Base-by-base conservation (phyloP, 164 flowering plant genomes). In the Aristolochia contorta region DNA sequence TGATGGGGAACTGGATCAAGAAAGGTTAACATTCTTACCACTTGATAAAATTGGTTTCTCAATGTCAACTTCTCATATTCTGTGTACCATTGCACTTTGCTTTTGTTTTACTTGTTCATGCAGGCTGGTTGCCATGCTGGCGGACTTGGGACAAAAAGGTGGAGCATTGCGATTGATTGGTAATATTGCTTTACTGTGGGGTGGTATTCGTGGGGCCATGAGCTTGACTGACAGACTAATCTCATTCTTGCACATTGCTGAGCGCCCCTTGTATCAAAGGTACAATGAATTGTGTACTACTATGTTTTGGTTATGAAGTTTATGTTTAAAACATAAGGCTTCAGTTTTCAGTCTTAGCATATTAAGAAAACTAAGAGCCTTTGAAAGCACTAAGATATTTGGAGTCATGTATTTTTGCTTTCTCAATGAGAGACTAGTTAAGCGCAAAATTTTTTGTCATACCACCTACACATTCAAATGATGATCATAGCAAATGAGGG, bases 191-290 rank as follows among this genome's bases (percentile, higher is more conserved):
- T 69, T 93, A 67, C 88, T 93, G 65, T 93, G 97, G 99, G 99
- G 97, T 70, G 99, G 97, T 18, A 59, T 93, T 56, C 95, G 99
- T 54, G 96, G 97, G 74, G 99, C 99, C 58, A 78, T 90, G 87
- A 93, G 97, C 77, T 78, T 93, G 77, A 86, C 89, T 58, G 84
- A 82, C 54, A 84, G 65, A 65, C 96, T 93, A 54, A 90, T 93
- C 67, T 75, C 71, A 19, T 86, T 90, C 80, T 75, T 90, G 69
- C 95, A 61, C 56, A 48, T 93, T 64, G 86, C 89, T 37, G 89
- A 93, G 15, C 91, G 91, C 21, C 97, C 99, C 32, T 74, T 93
- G 70, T 56, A 69, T 62, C 91, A 82, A 57, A 93, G 97, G 97
- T 86, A 75, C 43, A 3, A 10, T 37, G 43, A 4, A 7, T 4